Evolutionary conservation across 2,329 filamentous ascomycete species (phyloP).

Genomic region (Penicillium sp.): DNA sequence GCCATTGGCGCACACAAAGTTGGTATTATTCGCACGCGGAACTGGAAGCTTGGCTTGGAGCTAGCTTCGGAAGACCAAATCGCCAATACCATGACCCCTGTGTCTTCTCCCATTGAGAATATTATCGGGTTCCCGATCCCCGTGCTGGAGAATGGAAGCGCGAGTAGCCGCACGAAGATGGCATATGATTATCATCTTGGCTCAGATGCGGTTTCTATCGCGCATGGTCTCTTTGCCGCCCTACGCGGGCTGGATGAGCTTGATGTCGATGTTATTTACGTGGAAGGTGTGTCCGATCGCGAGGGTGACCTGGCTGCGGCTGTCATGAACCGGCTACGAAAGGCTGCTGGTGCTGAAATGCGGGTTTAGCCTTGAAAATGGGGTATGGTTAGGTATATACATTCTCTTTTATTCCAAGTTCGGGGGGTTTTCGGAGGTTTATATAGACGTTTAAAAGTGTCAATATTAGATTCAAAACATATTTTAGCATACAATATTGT

Average conservation of each 20-base stretch:
- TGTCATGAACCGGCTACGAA: slow-evolving; percentile 79
- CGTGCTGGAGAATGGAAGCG: slow-evolving; percentile 24
- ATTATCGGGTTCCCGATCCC: slow-evolving; percentile 31
- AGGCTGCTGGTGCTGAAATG: slow-evolving; percentile 64
- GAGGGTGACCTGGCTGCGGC: slow-evolving; percentile 81
- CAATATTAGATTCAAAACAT: slow-evolving; percentile 5
- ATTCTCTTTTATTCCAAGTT: not conserved
- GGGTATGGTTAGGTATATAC: slow-evolving; percentile 9
- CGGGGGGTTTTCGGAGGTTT: not conserved
- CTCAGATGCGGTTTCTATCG: slow-evolving; percentile 68
- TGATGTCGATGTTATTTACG: slow-evolving; percentile 78
- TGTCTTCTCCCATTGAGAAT: slow-evolving; percentile 28
- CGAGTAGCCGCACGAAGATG: slow-evolving; percentile 27
- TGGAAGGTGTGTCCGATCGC: slow-evolving; percentile 75
- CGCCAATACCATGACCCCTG: slow-evolving; percentile 21
- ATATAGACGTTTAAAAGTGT: slow-evolving; percentile 5
- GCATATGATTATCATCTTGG: slow-evolving; percentile 74
- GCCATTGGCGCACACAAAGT: slow-evolving; percentile 33
- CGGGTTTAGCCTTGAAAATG: slow-evolving; percentile 42
- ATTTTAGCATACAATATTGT: not conserved
- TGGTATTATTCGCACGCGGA: slow-evolving; percentile 43
- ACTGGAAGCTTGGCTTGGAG: slow-evolving; percentile 35
- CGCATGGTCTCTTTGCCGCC: slow-evolving; percentile 82
- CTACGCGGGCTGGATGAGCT: slow-evolving; percentile 79
- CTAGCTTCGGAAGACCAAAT: slow-evolving; percentile 26